Evolutionary conservation across 176 grass and related monocot genomes (phyloP).

Genomic region (maize (Zea mays)): Zm-B73-REFERENCE-NAM-5.0 NC_050100.1:90263501-90264000

Average conservation of each 20-base stretch:
- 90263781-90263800: not conserved
- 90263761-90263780: slow-evolving; percentile 6
- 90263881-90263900: not conserved
- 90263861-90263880: not conserved
- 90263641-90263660: slow-evolving; percentile 77
- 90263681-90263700: slow-evolving; percentile 9
- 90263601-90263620: slow-evolving; percentile 74
- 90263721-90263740: not conserved
- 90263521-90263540: slow-evolving; percentile 61
- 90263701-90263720: slow-evolving; percentile 3
- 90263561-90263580: not conserved
- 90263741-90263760: not conserved
- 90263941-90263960: not conserved
- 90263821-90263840: not conserved
- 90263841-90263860: not conserved
- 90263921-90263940: not conserved
- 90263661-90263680: slow-evolving; percentile 25
- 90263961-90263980: not conserved
- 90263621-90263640: slow-evolving; percentile 99
- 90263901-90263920: slow-evolving; percentile 3
- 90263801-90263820: slow-evolving; percentile 13
- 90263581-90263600: slow-evolving; percentile 14
- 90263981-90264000: too few species aligned
- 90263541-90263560: slow-evolving; percentile 18
- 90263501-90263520: slow-evolving; percentile 85